These are phyloP conservation scores for Scenedesmus sp. DNA, from an alignment of 163 green algal genomes.

Conservation along the genomic window DNA sequence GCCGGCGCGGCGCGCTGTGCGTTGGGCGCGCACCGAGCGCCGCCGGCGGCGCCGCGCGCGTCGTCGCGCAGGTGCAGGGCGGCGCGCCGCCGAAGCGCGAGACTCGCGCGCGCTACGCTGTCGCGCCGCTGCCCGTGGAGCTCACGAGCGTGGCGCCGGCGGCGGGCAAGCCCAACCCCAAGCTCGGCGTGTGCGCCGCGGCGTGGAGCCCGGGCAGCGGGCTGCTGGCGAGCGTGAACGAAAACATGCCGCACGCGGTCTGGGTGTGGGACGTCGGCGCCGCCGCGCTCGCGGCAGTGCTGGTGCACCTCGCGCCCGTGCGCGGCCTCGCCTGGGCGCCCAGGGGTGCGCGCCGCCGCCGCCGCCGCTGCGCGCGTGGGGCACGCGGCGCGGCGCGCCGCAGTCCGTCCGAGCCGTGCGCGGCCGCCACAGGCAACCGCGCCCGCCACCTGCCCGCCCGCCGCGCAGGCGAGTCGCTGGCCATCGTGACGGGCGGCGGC, in stretches of 20 bases:
- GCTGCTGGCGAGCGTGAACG: slow-evolving; percentile 52
- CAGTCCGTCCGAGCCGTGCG: no score
- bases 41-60: no score
- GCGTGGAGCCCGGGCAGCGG: slow-evolving; percentile 64
- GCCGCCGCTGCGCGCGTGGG: no score
- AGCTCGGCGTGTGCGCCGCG: slow-evolving; percentile 69
- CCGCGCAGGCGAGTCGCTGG: no score
- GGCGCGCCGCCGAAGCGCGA: no score
- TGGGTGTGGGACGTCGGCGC: slow-evolving; percentile 71
- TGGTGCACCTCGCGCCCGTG: slow-evolving; percentile 48
- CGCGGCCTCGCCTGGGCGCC: slow-evolving; percentile 50
- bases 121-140: slow-evolving; percentile 53
- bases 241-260: slow-evolving; percentile 59
- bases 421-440: no score
- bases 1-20: neutral
- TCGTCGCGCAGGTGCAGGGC: no score
- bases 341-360: no score
- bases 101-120: neutral
- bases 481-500: slow-evolving; percentile 53
- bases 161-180: slow-evolving; percentile 75
- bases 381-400: no score
- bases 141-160: slow-evolving; percentile 52
- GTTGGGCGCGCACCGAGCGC: no score
- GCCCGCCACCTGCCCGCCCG: no score
- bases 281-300: slow-evolving; percentile 54